Base-by-base conservation (phyloP, 2,329 filamentous ascomycete genomes). In the Cadophora sp. region DNA sequence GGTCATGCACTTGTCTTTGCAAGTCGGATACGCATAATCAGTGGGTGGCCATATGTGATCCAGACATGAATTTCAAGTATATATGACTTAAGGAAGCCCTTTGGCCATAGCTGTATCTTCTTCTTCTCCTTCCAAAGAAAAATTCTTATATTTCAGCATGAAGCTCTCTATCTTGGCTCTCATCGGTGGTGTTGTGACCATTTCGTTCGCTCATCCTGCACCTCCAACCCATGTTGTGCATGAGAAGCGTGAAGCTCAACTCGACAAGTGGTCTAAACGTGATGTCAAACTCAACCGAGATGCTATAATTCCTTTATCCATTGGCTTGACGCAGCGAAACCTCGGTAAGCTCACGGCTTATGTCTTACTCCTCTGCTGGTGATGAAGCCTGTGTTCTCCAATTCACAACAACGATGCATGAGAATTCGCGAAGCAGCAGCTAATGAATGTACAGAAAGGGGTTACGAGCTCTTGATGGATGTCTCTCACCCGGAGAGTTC, bases 291-390 rank as follows among this genome's bases (percentile, higher is more conserved):
- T 71, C 36, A 67, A 70, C 30, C 59, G 62, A 13, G 65, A 70
- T 63, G 65, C 69, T 16, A 60, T 68, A 20, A 69, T 72, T 24
- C 69, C 69, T 4, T 55, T 72, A 43, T 68, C 66, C 2, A 81
- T 83, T 66, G 82, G 80, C 4, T 73, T 83, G 62, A 76, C 79
- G 45, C 81, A 84, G 70, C 75, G 75, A 30, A 83, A 83, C 66
- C 75, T 84, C n/a, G 77, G 83, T 43, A 76, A 76, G 51, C 80
- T 77, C 14, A 30, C 27, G 6, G 3, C 27, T 3, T 30, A 30
- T 30, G 3, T 6, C 27, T 6, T 6, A 30, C 27, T 6, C 27
- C 4, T 30, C 6, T 3, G 27, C 27, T 30, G 27, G 27, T 6
- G 27, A 30, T 30, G 27, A 6, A 30, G 27, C 27, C 27, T 30